Evolutionary conservation across 176 grass and related monocot genomes (phyloP).

Genomic region (Lolium rigidum): DNA sequence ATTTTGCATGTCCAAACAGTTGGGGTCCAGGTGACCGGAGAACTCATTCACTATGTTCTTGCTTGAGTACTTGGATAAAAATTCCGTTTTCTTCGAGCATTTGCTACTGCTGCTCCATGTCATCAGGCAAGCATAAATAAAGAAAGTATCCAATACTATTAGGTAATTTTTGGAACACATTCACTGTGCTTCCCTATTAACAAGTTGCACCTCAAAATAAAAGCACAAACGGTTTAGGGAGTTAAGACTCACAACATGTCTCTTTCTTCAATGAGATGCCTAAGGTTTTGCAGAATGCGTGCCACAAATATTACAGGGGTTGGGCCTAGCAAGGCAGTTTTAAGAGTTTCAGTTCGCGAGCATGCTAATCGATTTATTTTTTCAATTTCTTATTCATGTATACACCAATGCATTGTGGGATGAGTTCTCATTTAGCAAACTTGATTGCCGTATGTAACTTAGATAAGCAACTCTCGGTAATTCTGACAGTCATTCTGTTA

Average conservation of each 20-base stretch:
- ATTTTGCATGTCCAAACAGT: constrained; percentile 82
- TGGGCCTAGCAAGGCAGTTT: no score
- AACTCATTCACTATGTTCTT: constrained; percentile 49
- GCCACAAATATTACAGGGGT: no score
- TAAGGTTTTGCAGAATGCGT: no score
- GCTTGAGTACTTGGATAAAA: neutral
- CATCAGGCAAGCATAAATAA: no score
- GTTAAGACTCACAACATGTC: constrained; percentile 30
- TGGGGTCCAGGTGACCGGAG: constrained; percentile 85
- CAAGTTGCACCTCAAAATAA: neutral
- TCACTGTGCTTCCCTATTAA: no score
- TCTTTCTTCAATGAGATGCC: no score
- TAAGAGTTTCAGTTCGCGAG: no score
- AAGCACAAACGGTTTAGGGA: neutral
- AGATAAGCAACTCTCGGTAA: neutral
- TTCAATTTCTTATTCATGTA: no score
- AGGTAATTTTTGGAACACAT: no score
- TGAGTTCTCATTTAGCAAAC: neutral
- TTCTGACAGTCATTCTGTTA: neutral
- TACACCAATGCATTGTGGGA: no score
- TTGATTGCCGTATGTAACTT: neutral
- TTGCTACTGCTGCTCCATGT: constrained; percentile 58
- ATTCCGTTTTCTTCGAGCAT: constrained; percentile 72
- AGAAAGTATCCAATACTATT: no score
- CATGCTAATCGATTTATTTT: no score